Conservation (phyloP, 1,284 basidiomycete species). For the Golubevia sp. region DNA sequence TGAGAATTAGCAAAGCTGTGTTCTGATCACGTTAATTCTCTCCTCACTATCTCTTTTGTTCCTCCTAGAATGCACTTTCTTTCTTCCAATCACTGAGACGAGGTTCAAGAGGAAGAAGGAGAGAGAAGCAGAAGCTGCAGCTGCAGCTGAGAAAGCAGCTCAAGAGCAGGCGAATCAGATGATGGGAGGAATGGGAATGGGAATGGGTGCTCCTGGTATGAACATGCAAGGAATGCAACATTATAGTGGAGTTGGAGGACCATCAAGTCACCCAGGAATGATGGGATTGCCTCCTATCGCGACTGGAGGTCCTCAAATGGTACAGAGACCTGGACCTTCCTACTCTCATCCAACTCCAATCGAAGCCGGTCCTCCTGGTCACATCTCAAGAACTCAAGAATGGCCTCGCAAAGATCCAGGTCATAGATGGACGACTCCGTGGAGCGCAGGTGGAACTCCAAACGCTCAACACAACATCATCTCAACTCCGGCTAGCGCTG, state of each 20-base stretch:
- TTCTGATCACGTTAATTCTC: no score
- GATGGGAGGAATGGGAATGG: background rate
- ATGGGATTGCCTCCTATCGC: background rate
- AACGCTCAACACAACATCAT: background rate
- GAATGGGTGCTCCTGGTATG: no score
- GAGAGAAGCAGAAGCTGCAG: conserved; percentile 69
- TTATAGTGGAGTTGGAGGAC: background rate
- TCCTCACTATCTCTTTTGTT: no score
- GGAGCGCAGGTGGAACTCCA: no score
- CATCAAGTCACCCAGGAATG: no score
- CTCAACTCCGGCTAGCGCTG: background rate
- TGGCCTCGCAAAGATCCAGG: background rate
- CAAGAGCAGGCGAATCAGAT: background rate
- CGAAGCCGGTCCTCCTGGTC: background rate
- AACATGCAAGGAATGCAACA: background rate
- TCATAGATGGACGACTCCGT: background rate
- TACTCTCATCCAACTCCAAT: conserved; percentile 2
- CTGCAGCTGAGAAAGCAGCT: conserved; percentile 27
- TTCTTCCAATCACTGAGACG: conserved; percentile 95
- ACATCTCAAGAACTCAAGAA: background rate
- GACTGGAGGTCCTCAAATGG: no score
- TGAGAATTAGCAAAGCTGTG: background rate
- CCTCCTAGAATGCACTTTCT: conserved; percentile 70
- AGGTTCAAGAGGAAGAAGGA: conserved; percentile 92
- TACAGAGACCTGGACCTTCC: no score